These are phyloP conservation scores for Takakia lepidozioides DNA, from an alignment of 225 moss, liverwort and hornwort species.

Conservation along the genomic window DNA sequence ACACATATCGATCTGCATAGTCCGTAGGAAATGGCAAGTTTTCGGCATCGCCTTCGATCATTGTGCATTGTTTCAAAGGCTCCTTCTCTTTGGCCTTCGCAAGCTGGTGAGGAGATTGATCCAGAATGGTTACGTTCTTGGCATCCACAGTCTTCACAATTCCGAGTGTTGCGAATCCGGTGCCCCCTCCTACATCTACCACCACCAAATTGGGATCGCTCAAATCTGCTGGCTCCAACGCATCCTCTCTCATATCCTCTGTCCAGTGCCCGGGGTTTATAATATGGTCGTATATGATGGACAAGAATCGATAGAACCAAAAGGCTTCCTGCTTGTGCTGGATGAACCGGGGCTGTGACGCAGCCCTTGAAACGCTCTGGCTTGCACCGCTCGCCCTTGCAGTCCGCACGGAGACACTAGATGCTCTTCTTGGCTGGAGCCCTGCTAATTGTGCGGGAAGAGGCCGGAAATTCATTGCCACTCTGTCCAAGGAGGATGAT, in stretches of 20 bases:
- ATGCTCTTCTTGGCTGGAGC: no score
- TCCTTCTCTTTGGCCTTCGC: slow-evolving; percentile 84
- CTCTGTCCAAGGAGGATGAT: no score
- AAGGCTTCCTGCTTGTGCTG: slow-evolving; percentile 99
- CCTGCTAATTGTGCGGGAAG: no score
- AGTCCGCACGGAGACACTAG: no score
- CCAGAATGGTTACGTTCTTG: slow-evolving; percentile 91
- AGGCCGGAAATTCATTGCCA: no score
- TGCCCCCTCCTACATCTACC: slow-evolving; percentile 94
- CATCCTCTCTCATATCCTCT: slow-evolving; percentile 96
- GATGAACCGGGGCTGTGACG: slow-evolving; percentile 85
- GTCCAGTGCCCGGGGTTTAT: slow-evolving; percentile 99
- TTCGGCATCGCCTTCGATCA: slow-evolving; percentile 93
- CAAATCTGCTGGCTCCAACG: slow-evolving; percentile 81
- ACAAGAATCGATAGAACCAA: slow-evolving; percentile 95
- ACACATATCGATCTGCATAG: slow-evolving; percentile 87
- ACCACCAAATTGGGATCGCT: slow-evolving; percentile 64
- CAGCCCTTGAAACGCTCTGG: slow-evolving; percentile 34
- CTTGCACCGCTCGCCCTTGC: no score
- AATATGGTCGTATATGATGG: slow-evolving; percentile 88
- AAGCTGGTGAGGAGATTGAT: slow-evolving; percentile 93
- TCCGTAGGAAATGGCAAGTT: slow-evolving; percentile 78
- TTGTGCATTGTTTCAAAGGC: slow-evolving; percentile 77
- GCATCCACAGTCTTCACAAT: slow-evolving; percentile 79
- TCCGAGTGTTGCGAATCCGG: slow-evolving; percentile 74